Percentiles rank a stretch among this genome's conserved stretches.
Evolutionary conservation across 345 rosid genomes (phyloP).

Genomic region (Acer yangbiense): DNA sequence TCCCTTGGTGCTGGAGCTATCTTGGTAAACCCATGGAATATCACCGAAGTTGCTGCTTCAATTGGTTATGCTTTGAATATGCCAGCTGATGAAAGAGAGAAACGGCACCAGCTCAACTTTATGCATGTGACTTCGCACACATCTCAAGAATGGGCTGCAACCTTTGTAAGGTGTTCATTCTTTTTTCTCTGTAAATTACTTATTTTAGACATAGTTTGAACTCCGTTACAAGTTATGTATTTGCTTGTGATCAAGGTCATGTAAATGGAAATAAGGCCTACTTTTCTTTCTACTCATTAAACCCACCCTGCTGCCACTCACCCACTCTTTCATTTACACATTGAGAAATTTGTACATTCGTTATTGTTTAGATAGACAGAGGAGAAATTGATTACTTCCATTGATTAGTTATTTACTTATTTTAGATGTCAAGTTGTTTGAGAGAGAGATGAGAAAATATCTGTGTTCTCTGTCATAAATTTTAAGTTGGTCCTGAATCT

Average conservation of each 20-base stretch:
- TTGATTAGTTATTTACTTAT: neutral
- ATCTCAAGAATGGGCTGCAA: conserved; percentile 72
- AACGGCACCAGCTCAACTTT: conserved; percentile 58
- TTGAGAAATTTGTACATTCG: neutral
- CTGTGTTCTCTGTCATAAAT: neutral
- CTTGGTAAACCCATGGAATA: conserved; percentile 63
- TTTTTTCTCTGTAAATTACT: neutral
- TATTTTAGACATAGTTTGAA: neutral
- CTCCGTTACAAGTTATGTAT: neutral
- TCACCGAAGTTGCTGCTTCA: conserved; percentile 59
- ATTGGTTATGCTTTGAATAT: conserved; percentile 58
- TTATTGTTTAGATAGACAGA: neutral
- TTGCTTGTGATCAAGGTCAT: neutral
- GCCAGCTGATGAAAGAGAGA: conserved; percentile 62
- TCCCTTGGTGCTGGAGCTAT: conserved; percentile 70
- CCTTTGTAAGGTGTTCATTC: conserved; percentile 50
- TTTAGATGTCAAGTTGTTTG: neutral
- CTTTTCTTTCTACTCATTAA: neutral
- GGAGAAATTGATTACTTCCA: conserved; percentile 1
- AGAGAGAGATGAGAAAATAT: neutral
- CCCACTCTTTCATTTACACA: neutral
- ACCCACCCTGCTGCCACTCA: neutral
- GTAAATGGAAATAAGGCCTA: neutral
- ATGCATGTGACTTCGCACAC: conserved; percentile 65
- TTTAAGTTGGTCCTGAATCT: neutral